Conservation (phyloP, 768 basidiomycete genomes). For the Auriscalpium microsporum region DNA sequence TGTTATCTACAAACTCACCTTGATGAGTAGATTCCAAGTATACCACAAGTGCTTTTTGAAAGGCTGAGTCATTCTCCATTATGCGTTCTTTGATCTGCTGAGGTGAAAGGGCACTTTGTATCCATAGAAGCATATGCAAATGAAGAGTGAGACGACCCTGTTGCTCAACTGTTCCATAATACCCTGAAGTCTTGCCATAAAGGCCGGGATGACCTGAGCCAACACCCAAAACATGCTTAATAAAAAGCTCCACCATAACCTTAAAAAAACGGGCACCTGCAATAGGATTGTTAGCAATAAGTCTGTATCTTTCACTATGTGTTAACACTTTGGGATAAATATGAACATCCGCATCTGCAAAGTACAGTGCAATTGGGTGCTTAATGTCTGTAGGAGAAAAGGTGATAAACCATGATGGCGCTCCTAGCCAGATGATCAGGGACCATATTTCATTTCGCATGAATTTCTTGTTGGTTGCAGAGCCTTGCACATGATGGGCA, state of each 20-base stretch:
- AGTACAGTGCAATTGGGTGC: constrained; percentile 13
- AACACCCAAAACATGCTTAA: constrained; percentile 4
- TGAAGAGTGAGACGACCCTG: constrained; percentile 16
- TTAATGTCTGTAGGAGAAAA: constrained; percentile 15
- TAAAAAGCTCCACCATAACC: constrained; percentile 11
- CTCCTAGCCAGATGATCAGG: constrained; percentile 7
- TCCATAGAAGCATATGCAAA: constrained; percentile 16
- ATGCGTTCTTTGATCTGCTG: constrained; percentile 14
- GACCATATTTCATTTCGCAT: constrained; percentile 15
- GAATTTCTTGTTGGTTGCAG: constrained; percentile 6
- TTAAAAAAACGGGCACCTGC: constrained; percentile 17
- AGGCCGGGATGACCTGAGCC: background rate
- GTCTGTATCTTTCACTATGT: background rate
- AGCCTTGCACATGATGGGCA: constrained; percentile 11
- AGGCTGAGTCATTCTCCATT: constrained; percentile 3
- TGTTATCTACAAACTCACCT: constrained; percentile 4
- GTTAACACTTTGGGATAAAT: background rate
- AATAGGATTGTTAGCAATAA: constrained; percentile 9
- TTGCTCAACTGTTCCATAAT: constrained; percentile 13
- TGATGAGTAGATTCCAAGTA: constrained; percentile 12
- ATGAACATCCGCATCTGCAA: constrained; percentile 5
- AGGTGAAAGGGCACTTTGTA: constrained; percentile 5
- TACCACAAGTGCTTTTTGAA: constrained; percentile 4
- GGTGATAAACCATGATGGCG: constrained; percentile 18
- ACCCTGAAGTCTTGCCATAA: constrained; percentile 12